These are phyloP conservation scores for Nicotiana paniculata DNA, from an alignment of 257 asterid species.

Conservation along the genomic window DNA sequence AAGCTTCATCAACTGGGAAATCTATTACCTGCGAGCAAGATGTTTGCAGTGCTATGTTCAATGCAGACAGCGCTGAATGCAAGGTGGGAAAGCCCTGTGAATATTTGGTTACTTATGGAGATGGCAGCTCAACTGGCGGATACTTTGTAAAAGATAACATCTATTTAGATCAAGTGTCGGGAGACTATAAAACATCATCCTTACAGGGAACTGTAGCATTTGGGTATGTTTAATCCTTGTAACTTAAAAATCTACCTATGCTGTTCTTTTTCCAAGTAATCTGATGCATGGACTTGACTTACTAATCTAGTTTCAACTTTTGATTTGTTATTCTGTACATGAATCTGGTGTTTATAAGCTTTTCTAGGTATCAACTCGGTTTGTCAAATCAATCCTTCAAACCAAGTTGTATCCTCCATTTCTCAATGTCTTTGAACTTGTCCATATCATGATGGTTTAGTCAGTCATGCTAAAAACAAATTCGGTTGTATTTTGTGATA, in stretches of 20 bases:
- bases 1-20: constrained; percentile 49
- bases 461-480: background rate
- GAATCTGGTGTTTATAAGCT: background rate
- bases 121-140: constrained; percentile 56
- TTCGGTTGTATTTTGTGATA: background rate
- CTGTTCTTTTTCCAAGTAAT: background rate
- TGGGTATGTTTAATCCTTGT: constrained; percentile 31
- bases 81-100: constrained; percentile 37
- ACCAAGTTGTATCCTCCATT: background rate
- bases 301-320: background rate
- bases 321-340: background rate
- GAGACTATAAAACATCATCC: constrained; percentile 28
- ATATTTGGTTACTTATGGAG: constrained; percentile 46
- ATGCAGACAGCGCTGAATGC: constrained; percentile 29
- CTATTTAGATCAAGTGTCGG: constrained; percentile 38
- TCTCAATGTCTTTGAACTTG: background rate
- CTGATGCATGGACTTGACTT: background rate
- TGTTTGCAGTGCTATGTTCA: constrained; percentile 32
- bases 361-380: no score
- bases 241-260: background rate
- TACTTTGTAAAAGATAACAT: constrained; percentile 42
- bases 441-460: background rate
- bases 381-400: background rate
- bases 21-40: constrained; percentile 43
- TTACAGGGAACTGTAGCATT: constrained; percentile 45